Conservation (phyloP, 805 yeast genomes). For the Wickerhamomyces bisporus region DNA sequence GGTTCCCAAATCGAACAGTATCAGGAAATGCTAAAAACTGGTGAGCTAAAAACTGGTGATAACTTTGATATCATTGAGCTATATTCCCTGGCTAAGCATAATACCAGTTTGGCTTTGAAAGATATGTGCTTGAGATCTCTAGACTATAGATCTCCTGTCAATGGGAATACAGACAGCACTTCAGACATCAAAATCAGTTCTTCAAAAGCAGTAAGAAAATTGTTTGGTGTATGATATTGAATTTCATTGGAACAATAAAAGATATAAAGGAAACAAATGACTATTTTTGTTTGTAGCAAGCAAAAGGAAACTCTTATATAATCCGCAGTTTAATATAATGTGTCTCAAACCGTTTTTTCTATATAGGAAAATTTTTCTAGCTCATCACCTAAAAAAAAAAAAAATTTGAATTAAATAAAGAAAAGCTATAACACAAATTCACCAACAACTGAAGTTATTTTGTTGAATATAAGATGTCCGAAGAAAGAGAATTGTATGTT, state of each 20-base stretch:
- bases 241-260: no score
- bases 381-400: constrained; percentile 8
- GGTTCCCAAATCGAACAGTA: constrained; percentile 22
- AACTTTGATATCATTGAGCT: constrained; percentile 33
- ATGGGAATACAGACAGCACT: background rate
- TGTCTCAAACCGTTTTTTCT: constrained; percentile 3
- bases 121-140: constrained; percentile 18
- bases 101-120: constrained; percentile 25
- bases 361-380: constrained; percentile 6
- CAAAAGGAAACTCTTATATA: no score
- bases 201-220: constrained; percentile 16
- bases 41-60: constrained; percentile 22
- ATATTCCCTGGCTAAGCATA: constrained; percentile 26
- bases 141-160: constrained; percentile 2
- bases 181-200: constrained; percentile 9
- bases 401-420: background rate
- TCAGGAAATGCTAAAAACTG: constrained; percentile 12
- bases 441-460: background rate
- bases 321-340: constrained; percentile 2
- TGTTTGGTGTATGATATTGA: constrained; percentile 15
- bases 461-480: background rate
- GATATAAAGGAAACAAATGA: no score
- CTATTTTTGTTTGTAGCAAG: no score
- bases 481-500: constrained; percentile 2
- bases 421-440: background rate